Conservation (phyloP, 352 stramenopile species). For the Pythium monospermum region DNA sequence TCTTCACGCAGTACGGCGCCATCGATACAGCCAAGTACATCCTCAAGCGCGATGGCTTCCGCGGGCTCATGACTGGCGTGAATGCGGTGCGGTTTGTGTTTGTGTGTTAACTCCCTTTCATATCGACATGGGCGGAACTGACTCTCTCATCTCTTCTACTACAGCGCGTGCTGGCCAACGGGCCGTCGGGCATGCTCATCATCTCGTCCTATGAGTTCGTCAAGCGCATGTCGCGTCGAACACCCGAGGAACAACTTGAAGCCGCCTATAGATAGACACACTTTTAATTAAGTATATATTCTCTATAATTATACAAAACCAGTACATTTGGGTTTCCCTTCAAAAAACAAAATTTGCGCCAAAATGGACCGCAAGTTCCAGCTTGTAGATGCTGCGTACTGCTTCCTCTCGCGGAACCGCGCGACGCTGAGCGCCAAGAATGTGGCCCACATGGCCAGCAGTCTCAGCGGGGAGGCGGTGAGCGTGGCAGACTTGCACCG, state of each 20-base stretch:
- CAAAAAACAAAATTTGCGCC: too few relatives aligned
- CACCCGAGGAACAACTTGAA: conserved; percentile 24
- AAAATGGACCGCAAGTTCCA: conserved; percentile 41
- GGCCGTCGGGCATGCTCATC: conserved; percentile 78
- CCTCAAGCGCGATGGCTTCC: conserved; percentile 61
- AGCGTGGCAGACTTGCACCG: conserved; percentile 30
- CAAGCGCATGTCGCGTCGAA: conserved; percentile 79
- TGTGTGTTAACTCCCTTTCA: too few relatives aligned
- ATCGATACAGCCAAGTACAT: conserved; percentile 85
- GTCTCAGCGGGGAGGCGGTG: conserved; percentile 37
- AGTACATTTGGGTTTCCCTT: conserved; percentile 2
- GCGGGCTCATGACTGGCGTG: conserved; percentile 76
- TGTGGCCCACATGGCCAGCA: conserved; percentile 58
- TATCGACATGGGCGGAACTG: too few relatives aligned
- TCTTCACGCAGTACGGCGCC: conserved; percentile 82
- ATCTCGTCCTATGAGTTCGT: conserved; percentile 89
- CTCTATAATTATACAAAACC: conserved; percentile 1
- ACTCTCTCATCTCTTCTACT: too few relatives aligned
- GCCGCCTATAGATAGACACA: not conserved
- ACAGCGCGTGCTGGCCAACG: conserved; percentile 76
- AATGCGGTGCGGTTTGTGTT: conserved; percentile 75
- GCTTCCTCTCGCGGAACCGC: conserved; percentile 52
- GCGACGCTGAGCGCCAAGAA: conserved; percentile 40
- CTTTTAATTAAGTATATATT: conserved; percentile 16
- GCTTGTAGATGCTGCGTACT: conserved; percentile 62